These are phyloP conservation scores for Penicillium flavigenum DNA, from an alignment of 495 filamentous ascomycete genomes.

Conservation along the genomic window DNA sequence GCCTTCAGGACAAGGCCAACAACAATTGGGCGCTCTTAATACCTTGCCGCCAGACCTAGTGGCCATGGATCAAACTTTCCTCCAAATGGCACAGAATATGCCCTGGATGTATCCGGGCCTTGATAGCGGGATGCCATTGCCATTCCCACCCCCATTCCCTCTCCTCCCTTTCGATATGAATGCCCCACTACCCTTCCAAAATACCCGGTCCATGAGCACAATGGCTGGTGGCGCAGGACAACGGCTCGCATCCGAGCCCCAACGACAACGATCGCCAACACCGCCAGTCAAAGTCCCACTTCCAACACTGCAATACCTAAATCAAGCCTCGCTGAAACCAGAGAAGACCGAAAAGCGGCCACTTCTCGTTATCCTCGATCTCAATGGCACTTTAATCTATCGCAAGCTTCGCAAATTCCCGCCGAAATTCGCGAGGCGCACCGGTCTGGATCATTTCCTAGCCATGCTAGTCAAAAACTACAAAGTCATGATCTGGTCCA, in stretches of 20 bases:
- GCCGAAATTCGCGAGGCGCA: conserved; percentile 57
- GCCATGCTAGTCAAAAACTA: conserved; percentile 63
- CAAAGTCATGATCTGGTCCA: conserved; percentile 87
- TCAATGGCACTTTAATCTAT: conserved; percentile 86
- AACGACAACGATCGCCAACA: conserved; percentile 17
- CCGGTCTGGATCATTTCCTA: conserved; percentile 64
- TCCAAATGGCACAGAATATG: conserved; percentile 4
- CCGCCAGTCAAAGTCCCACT: conserved; percentile 26
- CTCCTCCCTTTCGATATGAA: conserved; percentile 5
- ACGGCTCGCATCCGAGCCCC: background rate
- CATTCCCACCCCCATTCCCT: conserved; percentile 14
- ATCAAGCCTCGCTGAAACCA: conserved; percentile 38
- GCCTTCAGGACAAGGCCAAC: conserved; percentile 3
- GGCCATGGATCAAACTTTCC: conserved; percentile 5
- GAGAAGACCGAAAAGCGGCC: conserved; percentile 33
- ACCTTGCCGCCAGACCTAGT: conserved; percentile 19
- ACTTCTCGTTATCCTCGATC: conserved; percentile 80
- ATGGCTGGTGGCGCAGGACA: conserved; percentile 4
- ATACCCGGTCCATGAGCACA: conserved; percentile 22
- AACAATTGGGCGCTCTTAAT: conserved; percentile 19
- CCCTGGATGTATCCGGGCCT: conserved; percentile 15
- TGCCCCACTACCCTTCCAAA: conserved; percentile 11
- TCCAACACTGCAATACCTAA: conserved; percentile 46
- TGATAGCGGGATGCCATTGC: background rate
- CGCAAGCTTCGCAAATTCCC: conserved; percentile 56